Evolutionary conservation across 2,329 filamentous ascomycete genomes (phyloP), one percentile per base, ranked within the genome.

Genomic region (Hypomyces rosellus): DNA sequence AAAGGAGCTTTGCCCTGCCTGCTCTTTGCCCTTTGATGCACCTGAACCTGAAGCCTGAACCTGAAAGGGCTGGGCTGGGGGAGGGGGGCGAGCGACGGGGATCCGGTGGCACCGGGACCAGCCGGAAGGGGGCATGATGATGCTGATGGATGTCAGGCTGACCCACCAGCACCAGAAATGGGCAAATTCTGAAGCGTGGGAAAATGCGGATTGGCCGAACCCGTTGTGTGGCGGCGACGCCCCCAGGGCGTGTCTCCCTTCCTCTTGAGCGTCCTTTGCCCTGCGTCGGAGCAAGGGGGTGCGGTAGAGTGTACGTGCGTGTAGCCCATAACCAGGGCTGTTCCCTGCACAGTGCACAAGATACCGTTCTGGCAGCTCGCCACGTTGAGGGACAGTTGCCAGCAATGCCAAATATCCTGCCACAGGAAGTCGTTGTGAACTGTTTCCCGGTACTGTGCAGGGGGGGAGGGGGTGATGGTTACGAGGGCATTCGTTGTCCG

Each of bases 41-140:
- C 18, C 40, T 42, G 15, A 14, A 20, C 13, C n/a, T 42, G 15
- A 30, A 30, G 25, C 25, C 25, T 30, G 25, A 30, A 30, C 25
- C 25, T 30, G 25, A 30, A 30, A 30, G 25, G 25, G 25, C 25
- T 30, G 25, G 25, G 25, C 25, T 7, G 6, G 25, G 25, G 2
- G 25, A 6, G 25, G 9, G 25, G 8, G 25, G 25, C 4, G 15
- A 14, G 40, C 40, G 36, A 45, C 39, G n/a, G 46, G 46, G 46
- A 34, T 42, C 49, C 46, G 38, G 38, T 50, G 48, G 48, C 46
- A 48, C 48, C 50, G 50, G 50, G 50, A 49, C 50, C 46, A 52
- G 36, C 50, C 50, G 50, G 50, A 52, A 46, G 49, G 42, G 50
- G 50, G 47, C 33, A 18, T n/a, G 22, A 52, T 49, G 47, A 49